Percentiles rank a stretch among this genome's conserved stretches.
Conservation (phyloP, 345 rosid species). For the Pelargonium nanum region DNA sequence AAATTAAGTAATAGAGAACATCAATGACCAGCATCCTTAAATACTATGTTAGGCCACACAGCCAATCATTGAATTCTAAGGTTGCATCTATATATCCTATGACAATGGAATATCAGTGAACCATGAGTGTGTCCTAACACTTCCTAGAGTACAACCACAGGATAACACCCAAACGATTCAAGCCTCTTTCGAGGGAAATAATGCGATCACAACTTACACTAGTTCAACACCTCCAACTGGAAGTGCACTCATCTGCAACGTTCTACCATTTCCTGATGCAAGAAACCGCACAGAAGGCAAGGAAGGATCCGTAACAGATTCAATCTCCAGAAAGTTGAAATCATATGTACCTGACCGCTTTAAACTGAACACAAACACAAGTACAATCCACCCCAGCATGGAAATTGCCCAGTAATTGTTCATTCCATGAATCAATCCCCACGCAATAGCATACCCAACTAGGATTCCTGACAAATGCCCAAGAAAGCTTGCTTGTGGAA, state of each 20-base stretch:
- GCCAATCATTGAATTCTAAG: not conserved
- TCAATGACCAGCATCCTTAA: not conserved
- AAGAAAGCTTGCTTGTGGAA: constrained; percentile 94
- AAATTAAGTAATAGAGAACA: not conserved
- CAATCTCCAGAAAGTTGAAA: constrained; percentile 72
- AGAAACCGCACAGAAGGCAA: constrained; percentile 75
- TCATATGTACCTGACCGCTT: constrained; percentile 82
- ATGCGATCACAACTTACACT: constrained; percentile 20
- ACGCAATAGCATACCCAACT: constrained; percentile 86
- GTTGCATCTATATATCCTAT: not conserved
- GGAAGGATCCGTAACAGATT: constrained; percentile 75
- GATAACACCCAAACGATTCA: not conserved
- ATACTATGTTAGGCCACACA: not conserved
- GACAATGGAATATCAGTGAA: too few relatives aligned
- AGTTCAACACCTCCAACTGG: constrained; percentile 62
- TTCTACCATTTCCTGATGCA: constrained; percentile 49
- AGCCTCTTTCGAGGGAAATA: constrained; percentile 2
- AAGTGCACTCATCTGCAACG: constrained; percentile 63
- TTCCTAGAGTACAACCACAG: constrained; percentile 3
- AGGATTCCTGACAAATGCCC: constrained; percentile 91
- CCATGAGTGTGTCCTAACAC: too few relatives aligned
- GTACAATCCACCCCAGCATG: constrained; percentile 68
- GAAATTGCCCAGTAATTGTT: constrained; percentile 88
- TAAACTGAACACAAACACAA: constrained; percentile 72
- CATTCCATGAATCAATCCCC: constrained; percentile 96